phyloP scores from a whole-genome alignment of 164 flowering plant species.

The Kingdonia uniflora region DNA sequence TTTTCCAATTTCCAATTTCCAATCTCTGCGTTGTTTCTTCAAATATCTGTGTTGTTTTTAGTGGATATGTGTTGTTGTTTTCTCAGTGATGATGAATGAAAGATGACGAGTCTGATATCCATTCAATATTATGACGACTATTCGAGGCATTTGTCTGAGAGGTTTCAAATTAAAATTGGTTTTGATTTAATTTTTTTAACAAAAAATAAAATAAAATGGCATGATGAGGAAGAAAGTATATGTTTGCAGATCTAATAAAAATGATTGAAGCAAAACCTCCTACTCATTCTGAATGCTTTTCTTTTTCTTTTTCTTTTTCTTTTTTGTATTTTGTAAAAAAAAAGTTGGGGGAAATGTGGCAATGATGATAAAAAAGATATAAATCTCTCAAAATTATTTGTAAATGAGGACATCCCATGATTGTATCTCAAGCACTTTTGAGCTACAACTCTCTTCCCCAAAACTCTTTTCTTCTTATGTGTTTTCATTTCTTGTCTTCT shows the following conservation, averaged over 20 bases:
- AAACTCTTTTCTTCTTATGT: too few species aligned
- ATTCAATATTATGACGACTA: slow-evolving; percentile 27
- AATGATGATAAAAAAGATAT: slow-evolving; percentile 36
- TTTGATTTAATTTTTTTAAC: too few species aligned
- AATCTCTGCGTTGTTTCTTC: too few species aligned
- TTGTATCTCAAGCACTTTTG: slow-evolving; percentile 59
- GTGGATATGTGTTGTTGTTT: not conserved
- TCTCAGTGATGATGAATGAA: slow-evolving; percentile 40
- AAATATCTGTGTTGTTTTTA: too few species aligned
- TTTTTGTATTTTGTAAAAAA: not conserved
- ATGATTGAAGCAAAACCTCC: slow-evolving; percentile 23
- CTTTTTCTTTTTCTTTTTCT: not conserved
- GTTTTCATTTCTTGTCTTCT: too few species aligned
- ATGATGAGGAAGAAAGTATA: slow-evolving; percentile 17
- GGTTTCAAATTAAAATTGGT: not conserved
- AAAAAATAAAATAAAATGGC: too few species aligned
- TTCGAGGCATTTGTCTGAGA: slow-evolving; percentile 65
- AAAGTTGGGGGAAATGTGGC: not conserved
- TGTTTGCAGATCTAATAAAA: not conserved
- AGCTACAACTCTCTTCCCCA: slow-evolving; percentile 26
- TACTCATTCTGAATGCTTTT: slow-evolving; percentile 35
- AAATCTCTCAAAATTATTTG: slow-evolving; percentile 8
- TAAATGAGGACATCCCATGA: slow-evolving; percentile 25
- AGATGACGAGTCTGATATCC: slow-evolving; percentile 53
- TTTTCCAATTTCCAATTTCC: too few species aligned